A percentile compares a stretch with the other conserved stretches of the same genome.
These are phyloP conservation scores for Oldenlandia corymbosa DNA, from an alignment of 257 asterid genomes.

Conservation along the genomic window DNA sequence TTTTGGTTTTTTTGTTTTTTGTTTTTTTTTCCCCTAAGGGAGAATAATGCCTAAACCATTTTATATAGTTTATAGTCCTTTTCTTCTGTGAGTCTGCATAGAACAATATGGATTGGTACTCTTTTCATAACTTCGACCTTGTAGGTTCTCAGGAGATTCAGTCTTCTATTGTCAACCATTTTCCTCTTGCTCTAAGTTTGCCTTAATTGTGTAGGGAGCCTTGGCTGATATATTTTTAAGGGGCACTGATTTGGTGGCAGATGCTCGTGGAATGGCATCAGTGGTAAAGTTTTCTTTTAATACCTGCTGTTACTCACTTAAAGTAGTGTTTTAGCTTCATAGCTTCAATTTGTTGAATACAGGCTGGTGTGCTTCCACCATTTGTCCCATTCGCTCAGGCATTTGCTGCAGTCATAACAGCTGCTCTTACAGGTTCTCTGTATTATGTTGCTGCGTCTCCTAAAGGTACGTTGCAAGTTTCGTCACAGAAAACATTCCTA, in stretches of 20 bases:
- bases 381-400: slow-evolving; percentile 96
- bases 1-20: no score
- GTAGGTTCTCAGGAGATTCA: background rate
- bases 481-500: background rate
- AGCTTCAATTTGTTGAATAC: slow-evolving; percentile 4
- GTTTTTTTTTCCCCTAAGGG: no score
- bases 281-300: slow-evolving; percentile 37
- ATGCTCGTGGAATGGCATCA: slow-evolving; percentile 86
- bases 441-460: slow-evolving; percentile 91
- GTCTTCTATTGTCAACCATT: background rate
- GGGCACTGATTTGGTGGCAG: slow-evolving; percentile 56
- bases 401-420: slow-evolving; percentile 90
- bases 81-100: background rate
- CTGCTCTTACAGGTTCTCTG: slow-evolving; percentile 83
- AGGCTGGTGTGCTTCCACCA: slow-evolving; percentile 93
- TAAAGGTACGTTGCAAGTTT: slow-evolving; percentile 44
- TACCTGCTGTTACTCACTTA: no score
- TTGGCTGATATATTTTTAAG: slow-evolving; percentile 67
- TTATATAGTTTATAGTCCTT: no score
- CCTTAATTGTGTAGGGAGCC: slow-evolving; percentile 57
- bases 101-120: background rate
- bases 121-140: background rate
- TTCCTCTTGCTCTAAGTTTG: background rate
- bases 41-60: no score
- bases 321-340: background rate